Conservation (phyloP, 257 asterid species). For the Plantago elongata region DNA sequence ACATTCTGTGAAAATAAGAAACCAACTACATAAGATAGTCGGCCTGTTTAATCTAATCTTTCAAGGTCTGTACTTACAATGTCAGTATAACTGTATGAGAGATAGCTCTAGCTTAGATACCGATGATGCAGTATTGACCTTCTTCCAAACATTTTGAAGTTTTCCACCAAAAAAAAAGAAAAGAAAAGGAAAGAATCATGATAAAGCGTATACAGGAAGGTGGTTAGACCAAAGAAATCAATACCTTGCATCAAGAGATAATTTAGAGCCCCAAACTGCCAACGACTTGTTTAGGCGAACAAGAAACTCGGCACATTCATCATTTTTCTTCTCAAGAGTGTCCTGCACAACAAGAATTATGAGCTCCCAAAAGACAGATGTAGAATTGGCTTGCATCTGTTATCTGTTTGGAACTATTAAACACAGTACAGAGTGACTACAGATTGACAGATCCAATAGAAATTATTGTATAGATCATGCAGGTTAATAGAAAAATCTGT, state of each 20-base stretch:
- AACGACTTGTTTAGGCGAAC: slow-evolving; percentile 67
- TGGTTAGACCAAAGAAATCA: slow-evolving; percentile 8
- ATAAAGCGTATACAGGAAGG: not conserved
- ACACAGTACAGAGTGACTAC: no score
- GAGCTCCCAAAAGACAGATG: slow-evolving; percentile 11
- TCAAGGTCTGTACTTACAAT: no score
- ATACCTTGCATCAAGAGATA: slow-evolving; percentile 80
- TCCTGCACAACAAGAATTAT: slow-evolving; percentile 46
- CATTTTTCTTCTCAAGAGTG: slow-evolving; percentile 61
- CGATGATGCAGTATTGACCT: no score
- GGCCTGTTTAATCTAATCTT: no score
- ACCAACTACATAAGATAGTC: no score
- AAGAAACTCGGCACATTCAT: slow-evolving; percentile 56
- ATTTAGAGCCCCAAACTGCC: slow-evolving; percentile 65
- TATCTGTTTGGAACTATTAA: not conserved
- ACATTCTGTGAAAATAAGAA: no score
- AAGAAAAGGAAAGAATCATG: not conserved
- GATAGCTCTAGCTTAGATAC: no score
- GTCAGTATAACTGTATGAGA: no score
- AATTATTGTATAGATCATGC: no score
- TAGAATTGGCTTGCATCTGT: not conserved
- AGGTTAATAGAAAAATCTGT: not conserved
- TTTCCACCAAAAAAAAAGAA: not conserved
- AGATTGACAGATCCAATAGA: no score
- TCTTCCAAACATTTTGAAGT: no score